Evolutionary conservation across 768 basidiomycete genomes (phyloP).

Genomic region (Cystobasidium tubakii): DNA sequence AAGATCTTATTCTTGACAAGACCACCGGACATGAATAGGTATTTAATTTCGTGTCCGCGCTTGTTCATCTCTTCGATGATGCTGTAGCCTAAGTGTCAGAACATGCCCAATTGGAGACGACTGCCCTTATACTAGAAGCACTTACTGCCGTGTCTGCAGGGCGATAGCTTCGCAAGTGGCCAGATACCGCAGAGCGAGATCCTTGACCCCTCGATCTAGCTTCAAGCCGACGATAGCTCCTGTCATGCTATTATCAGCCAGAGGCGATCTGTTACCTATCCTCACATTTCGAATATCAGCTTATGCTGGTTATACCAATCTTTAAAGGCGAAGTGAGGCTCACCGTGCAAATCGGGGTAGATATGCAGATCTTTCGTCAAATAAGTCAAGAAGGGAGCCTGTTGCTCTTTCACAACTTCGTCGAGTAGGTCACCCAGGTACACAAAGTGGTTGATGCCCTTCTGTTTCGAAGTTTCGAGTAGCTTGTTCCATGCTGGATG

Average conservation of each 20-base stretch:
- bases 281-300: not conserved
- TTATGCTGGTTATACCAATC: not conserved
- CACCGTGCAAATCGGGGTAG: constrained; percentile 92
- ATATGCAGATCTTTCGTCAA: constrained; percentile 79
- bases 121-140: not conserved
- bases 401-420: constrained; percentile 43
- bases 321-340: constrained; percentile 20
- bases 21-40: constrained; percentile 79
- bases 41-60: constrained; percentile 73
- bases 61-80: constrained; percentile 84
- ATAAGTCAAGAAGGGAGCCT: constrained; percentile 60
- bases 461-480: constrained; percentile 59
- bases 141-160: constrained; percentile 44
- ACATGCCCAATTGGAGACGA: too few species aligned
- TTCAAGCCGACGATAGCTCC: constrained; percentile 83
- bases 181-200: constrained; percentile 84
- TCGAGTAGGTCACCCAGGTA: constrained; percentile 69
- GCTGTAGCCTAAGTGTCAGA: constrained; percentile 55
- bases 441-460: constrained; percentile 51
- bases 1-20: constrained; percentile 83
- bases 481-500: constrained; percentile 77
- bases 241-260: constrained; percentile 91
- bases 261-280: constrained; percentile 87
- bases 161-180: constrained; percentile 87
- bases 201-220: constrained; percentile 66